Base-by-base conservation (phyloP, 108 stramenopile species). In the Pseudonitzschia pungens region DNA sequence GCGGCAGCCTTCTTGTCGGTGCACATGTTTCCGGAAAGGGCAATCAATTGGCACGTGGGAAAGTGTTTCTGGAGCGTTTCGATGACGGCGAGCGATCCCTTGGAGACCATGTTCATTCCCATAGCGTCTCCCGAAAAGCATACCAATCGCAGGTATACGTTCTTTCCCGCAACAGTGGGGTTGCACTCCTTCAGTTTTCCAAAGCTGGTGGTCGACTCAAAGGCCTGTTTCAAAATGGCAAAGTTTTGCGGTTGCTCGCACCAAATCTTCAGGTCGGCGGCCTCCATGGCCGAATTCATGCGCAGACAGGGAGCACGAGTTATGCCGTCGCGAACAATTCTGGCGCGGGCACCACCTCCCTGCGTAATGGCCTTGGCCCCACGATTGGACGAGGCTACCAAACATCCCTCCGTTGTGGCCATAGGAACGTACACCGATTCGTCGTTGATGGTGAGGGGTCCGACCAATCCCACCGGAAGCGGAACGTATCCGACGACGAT, bases 21-120 rank as follows among this genome's bases (percentile, higher is more conserved):
- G 81, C 98, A 99, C 96, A 98, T 96, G 83, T 99, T 99, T 33
- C 98, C 97, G 64, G 85, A 87, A 70, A 99, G 85, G 42, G 98
- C 96, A 11, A 99, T 81, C 21, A 98, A 84, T 50, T 84, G 72
- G 29, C 96, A 51, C 45, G 78, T 66, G 0, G 95, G 93, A 68
- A 97, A 97, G 10, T 77, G 68, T 52, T 75, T 69, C 65, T 86
- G 75, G 54, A 97, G 73, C 42, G 85, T 74, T 51, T 96, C 90
- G 68, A 97, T 89, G 28, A 95, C 96, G 12, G 94, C 94, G 67
- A 95, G 87, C 70, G 80, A 80, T 55, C 98, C 98, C 90, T 99
- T 99, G 42, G 87, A 88, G 28, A 99, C 93, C 98, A 99, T 99
- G 77, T 99, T 99, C 98, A 99, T 99, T 42, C 98, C 98, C 98